Evolutionary conservation across 2,329 filamentous ascomycete species (phyloP).

Genomic region (Arthrobotrys conoides): DNA sequence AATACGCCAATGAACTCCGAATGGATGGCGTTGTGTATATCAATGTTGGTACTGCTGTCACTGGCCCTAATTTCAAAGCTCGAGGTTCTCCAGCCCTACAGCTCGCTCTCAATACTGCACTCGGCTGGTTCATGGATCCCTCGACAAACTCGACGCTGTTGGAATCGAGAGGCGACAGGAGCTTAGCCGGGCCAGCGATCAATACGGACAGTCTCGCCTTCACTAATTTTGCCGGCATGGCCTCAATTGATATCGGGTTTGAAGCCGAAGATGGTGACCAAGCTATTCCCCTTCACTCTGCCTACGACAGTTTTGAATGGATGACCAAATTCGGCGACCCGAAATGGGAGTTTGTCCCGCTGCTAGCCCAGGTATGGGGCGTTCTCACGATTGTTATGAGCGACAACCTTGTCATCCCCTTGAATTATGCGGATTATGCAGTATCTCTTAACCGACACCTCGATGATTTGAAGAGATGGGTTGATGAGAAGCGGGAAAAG

Average conservation of each 20-base stretch:
- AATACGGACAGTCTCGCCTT: slow-evolving; percentile 75
- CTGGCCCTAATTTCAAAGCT: slow-evolving; percentile 81
- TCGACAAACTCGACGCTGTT: slow-evolving; percentile 79
- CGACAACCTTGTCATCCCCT: slow-evolving; percentile 75
- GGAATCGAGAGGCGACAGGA: slow-evolving; percentile 78
- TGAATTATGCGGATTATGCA: slow-evolving; percentile 73
- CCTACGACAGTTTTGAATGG: slow-evolving; percentile 91
- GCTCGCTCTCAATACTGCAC: slow-evolving; percentile 78
- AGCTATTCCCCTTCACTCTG: slow-evolving; percentile 81
- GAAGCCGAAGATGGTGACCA: slow-evolving; percentile 69
- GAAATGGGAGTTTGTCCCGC: slow-evolving; percentile 83
- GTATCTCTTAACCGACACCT: slow-evolving; percentile 78
- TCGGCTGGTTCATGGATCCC: slow-evolving; percentile 82
- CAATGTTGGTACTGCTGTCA: slow-evolving; percentile 88
- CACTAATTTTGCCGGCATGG: slow-evolving; percentile 91
- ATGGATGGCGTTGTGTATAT: slow-evolving; percentile 86
- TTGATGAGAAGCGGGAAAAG: slow-evolving; percentile 70
- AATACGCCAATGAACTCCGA: slow-evolving; percentile 80
- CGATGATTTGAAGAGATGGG: slow-evolving; percentile 77
- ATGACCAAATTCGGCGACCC: slow-evolving; percentile 85
- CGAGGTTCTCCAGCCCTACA: slow-evolving; percentile 85
- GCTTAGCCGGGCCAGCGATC: slow-evolving; percentile 72
- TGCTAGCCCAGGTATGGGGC: slow-evolving; percentile 78
- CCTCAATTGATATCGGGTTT: slow-evolving; percentile 88
- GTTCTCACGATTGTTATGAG: slow-evolving; percentile 75